Evolutionary conservation across 176 grass and related monocot species (phyloP).

Genomic region (Musa itinerans): DNA sequence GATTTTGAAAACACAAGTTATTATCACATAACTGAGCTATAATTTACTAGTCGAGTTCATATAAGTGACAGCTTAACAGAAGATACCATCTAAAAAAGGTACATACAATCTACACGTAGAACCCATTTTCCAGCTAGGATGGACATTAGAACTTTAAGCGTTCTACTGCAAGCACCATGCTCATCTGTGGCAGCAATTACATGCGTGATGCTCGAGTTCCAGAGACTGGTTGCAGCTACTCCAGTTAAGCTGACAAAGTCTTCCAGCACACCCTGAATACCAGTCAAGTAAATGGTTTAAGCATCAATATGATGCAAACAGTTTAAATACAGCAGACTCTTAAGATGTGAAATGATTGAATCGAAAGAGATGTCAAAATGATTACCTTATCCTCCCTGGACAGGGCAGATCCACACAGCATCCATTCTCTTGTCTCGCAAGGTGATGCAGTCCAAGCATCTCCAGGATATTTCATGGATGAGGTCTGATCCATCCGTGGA

Average conservation of each 20-base stretch:
- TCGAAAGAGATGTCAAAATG: background rate
- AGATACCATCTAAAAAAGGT: background rate
- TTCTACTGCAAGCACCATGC: conserved; percentile 56
- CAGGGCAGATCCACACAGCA: conserved; percentile 78
- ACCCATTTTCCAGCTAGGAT: conserved; percentile 89
- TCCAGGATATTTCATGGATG: conserved; percentile 29
- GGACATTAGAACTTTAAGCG: conserved; percentile 92
- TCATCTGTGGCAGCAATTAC: conserved; percentile 70
- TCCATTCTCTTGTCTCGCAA: conserved; percentile 51
- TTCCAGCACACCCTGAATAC: conserved; percentile 53
- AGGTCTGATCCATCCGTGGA: conserved; percentile 31
- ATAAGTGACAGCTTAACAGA: background rate
- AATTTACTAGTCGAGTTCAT: background rate
- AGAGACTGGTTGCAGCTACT: conserved; percentile 36
- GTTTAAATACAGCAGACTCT: background rate
- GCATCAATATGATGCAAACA: background rate
- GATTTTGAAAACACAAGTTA: background rate
- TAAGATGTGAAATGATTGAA: too few species aligned
- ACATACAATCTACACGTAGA: conserved; percentile 78
- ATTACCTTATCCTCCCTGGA: conserved; percentile 54
- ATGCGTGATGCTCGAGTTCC: conserved; percentile 67
- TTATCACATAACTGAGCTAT: background rate
- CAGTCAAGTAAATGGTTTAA: conserved; percentile 6
- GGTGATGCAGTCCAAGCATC: conserved; percentile 39
- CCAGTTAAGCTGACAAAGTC: conserved; percentile 57